A percentile compares a stretch with the other conserved stretches of the same genome.
Conservation (phyloP, 2,329 filamentous ascomycete species). For the Malbranchea zuffiana region DNA sequence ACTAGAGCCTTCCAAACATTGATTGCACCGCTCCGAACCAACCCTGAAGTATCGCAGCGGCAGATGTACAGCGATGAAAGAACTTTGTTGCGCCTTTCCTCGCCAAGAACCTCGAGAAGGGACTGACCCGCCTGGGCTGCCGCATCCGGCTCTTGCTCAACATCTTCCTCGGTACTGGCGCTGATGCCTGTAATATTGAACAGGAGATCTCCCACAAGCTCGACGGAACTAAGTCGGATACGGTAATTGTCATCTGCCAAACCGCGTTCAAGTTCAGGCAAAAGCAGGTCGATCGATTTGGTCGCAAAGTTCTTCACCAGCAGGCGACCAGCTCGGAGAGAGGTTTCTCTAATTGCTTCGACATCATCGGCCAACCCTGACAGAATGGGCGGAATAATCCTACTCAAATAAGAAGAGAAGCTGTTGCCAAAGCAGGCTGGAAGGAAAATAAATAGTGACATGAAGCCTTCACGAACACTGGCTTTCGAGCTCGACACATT, state of each 20-base stretch:
- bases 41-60: conserved; percentile 85
- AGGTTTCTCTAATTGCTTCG: conserved; percentile 94
- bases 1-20: conserved; percentile 96
- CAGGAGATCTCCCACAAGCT: conserved; percentile 87
- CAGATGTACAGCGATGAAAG: conserved; percentile 96
- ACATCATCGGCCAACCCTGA: conserved; percentile 90
- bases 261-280: conserved; percentile 90
- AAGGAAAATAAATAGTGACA: conserved; percentile 98
- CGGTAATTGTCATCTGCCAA: conserved; percentile 96
- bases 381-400: conserved; percentile 90
- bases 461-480: conserved; percentile 91
- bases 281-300: conserved; percentile 81
- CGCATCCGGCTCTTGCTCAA: conserved; percentile 64
- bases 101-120: conserved; percentile 85
- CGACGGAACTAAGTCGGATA: conserved; percentile 95
- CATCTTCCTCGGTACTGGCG: conserved; percentile 62
- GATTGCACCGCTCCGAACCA: conserved; percentile 82
- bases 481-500: conserved; percentile 88
- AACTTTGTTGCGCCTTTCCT: conserved; percentile 94
- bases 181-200: conserved; percentile 97
- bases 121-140: conserved; percentile 82
- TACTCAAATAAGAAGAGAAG: conserved; percentile 88
- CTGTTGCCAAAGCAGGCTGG: conserved; percentile 98
- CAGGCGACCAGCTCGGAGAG: conserved; percentile 80
- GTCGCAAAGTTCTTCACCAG: conserved; percentile 98